Conservation (phyloP, 495 filamentous ascomycete genomes). For the Xylaria castorea region DNA sequence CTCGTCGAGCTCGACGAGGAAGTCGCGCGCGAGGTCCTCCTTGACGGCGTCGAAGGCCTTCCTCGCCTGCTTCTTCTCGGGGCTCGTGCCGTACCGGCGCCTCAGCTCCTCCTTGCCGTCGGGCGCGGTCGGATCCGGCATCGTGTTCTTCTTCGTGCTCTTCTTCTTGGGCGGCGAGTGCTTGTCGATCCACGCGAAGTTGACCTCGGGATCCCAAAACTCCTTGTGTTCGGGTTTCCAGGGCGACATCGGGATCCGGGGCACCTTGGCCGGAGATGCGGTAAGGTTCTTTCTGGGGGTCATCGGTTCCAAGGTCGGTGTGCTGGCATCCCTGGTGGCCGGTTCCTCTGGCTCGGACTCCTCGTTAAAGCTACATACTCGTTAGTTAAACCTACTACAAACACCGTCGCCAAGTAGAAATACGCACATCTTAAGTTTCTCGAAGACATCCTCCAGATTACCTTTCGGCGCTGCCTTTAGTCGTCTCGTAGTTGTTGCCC, state of each 20-base stretch:
- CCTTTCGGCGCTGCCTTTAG: constrained; percentile 27
- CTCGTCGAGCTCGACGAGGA: constrained; percentile 76
- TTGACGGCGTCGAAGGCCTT: constrained; percentile 74
- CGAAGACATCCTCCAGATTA: constrained; percentile 38
- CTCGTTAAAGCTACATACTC: constrained; percentile 32
- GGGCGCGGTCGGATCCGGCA: background rate
- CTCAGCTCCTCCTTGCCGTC: constrained; percentile 24
- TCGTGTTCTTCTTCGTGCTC: constrained; percentile 33
- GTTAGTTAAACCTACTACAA: constrained; percentile 24
- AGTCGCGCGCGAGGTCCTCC: constrained; percentile 67
- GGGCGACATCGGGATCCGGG: constrained; percentile 46
- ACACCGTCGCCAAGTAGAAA: background rate
- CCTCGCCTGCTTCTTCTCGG: constrained; percentile 50
- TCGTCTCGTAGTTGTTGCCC: constrained; percentile 2
- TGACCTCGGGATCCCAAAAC: constrained; percentile 79
- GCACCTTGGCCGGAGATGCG: constrained; percentile 48
- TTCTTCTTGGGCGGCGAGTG: constrained; percentile 70
- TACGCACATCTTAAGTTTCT: constrained; percentile 41
- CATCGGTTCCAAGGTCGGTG: constrained; percentile 39
- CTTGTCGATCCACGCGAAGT: constrained; percentile 83
- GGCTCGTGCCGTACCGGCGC: constrained; percentile 35
- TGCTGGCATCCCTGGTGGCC: constrained; percentile 20
- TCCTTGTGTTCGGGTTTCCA: constrained; percentile 74
- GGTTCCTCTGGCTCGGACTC: constrained; percentile 33
- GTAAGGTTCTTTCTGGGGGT: constrained; percentile 40